Base-by-base conservation (phyloP, 75 land plant species). In the Larix kaempferi region DNA sequence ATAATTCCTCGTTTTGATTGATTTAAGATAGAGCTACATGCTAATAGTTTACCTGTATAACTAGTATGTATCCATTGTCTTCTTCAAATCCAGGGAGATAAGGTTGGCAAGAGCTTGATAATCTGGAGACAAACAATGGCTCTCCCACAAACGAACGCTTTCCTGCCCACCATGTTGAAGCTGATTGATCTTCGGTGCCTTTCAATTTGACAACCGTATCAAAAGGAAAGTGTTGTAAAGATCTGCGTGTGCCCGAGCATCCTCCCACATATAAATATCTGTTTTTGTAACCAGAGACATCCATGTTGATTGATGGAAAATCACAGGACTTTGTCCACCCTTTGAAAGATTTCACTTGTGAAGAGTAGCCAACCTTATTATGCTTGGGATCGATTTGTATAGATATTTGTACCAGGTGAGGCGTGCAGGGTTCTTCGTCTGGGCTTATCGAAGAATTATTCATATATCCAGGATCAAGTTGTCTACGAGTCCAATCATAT, bases 31-130 rank as follows among this genome's bases (percentile, higher is more conserved):
- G 12, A 13, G 3, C 29, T 64, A 27, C n/a, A n/a, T 19, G 17
- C 8, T 1, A 54, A 1, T 21, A 54, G 4, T 78, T 86, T 56
- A 94, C 96, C 87, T 94, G 92, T 5, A 91, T 88, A 19, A 86
- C 78, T 2, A 94, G 79, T 73, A 94, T 57, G 74, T 92, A 92
- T 13, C 94, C 92, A 79, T 90, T 90, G 69, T 94, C 96, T 76
- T 83, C 86, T 27, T 80, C 87, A 41, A 29, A 29, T 17, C 7
- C 35, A 57, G 41, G n/a, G 3, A 15, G 57, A 41, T 76, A 77
- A 27, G 56, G 52, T 49, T 49, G 12, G 52, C 52, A 23, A 35
- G 19, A 66, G 27, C 41, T 77, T 16, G 5, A 44, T 14, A 74
- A 83, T 74, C 73, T 90, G 2, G 91, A 84, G 0, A 92, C 85